Base-by-base conservation (phyloP, 305 asterid genomes). In the Solanum hybrid region DNA sequence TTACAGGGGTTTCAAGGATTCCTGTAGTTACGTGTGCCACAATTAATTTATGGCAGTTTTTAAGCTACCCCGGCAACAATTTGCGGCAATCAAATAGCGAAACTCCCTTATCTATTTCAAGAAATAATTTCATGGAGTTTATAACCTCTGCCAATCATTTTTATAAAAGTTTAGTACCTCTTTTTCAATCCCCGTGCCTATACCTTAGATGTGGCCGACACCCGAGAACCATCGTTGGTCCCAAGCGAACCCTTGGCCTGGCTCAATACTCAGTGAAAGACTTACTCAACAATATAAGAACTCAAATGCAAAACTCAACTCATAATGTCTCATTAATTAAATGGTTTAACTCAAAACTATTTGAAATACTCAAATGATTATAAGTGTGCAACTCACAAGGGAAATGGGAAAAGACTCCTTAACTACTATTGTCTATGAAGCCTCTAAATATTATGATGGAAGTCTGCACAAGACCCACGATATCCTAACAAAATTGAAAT, bases 151-250 rank as follows among this genome's bases (percentile, higher is more conserved):
- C n/a, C n/a, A 51, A 51, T 51, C 4, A 51, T 51, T 51, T 51
- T 51, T 16, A 51, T 51, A 16, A 51, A 51, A 5, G 1, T 51
- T 51, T 51, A 51, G n/a, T 51, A 16, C 10, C 67, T 16, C 67
- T 18, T 51, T 51, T 51, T 51, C 67, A 51, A 51, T 1, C n/a
- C n/a, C 8, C 7, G 8, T 0, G n/a, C 22, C 67, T 51, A 16
- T 1, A 51, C 9, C n/a, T 51, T 5, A 0, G 67, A 16, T 0
- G 67, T 51, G n/a, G n/a, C 8, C 8, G 1, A 0, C n/a, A 51
- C 3, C 8, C 8, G 1, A 51, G n/a, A 51, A 51, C 8, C n/a
- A 51, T 51, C 64, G 22, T 1, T 51, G n/a, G n/a, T 51, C 64
- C 64, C 64, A 14, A 14, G 64, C 64, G 3, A 46, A 46, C 22